Evolutionary conservation across 352 stramenopile genomes (phyloP).

Genomic region (Phytophthora ramorum): DNA sequence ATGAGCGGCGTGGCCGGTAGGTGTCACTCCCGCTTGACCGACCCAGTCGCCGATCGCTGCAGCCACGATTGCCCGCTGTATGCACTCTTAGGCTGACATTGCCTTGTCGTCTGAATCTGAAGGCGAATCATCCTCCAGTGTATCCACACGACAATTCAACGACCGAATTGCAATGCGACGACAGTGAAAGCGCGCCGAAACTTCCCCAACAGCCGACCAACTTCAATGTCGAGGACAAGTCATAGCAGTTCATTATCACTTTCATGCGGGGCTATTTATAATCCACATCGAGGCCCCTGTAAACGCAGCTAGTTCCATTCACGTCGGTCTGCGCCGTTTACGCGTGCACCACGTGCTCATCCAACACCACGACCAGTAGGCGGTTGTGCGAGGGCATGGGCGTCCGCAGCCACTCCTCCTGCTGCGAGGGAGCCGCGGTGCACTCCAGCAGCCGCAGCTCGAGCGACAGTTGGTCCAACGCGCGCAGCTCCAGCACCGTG

Average conservation of each 20-base stretch:
- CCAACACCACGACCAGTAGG: slow-evolving; percentile 38
- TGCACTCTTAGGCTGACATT: neutral
- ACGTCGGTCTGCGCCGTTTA: slow-evolving; percentile 2
- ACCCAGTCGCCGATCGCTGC: neutral
- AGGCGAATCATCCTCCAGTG: neutral
- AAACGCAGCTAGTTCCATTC: slow-evolving; percentile 10
- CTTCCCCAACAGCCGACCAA: neutral
- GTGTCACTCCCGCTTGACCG: neutral
- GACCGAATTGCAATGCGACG: slow-evolving; percentile 10
- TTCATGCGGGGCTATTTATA: slow-evolving; percentile 12
- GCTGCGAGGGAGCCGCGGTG: neutral
- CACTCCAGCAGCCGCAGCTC: slow-evolving; percentile 25
- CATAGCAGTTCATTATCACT: slow-evolving; percentile 1
- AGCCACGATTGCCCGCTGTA: neutral
- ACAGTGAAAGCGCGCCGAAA: slow-evolving; percentile 5
- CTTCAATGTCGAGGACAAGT: neutral
- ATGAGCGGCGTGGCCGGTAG: neutral
- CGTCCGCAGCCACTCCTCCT: slow-evolving; percentile 31
- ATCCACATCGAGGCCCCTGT: slow-evolving; percentile 6
- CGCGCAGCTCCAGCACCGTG: slow-evolving; percentile 32
- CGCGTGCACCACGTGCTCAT: slow-evolving; percentile 18
- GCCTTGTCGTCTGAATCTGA: neutral
- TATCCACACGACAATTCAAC: slow-evolving; percentile 9
- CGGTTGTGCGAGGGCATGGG: slow-evolving; percentile 42
- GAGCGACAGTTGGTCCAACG: slow-evolving; percentile 39